Percentiles rank a stretch among this genome's conserved stretches.
Conservation (phyloP, 176 grass and related monocot genomes). For the Melocanna baccifera region DNA sequence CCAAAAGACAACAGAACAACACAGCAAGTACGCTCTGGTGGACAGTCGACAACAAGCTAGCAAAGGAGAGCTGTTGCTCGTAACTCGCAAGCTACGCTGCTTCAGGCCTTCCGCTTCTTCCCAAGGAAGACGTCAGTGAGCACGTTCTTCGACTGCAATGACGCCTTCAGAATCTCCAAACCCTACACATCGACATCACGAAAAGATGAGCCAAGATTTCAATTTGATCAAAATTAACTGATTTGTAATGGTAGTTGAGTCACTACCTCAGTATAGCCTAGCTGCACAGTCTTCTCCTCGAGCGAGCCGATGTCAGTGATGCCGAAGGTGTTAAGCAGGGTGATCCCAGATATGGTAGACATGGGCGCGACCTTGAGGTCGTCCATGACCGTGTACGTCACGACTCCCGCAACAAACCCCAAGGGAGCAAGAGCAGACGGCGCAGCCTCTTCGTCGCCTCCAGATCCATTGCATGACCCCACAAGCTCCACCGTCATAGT, state of each 20-base stretch:
- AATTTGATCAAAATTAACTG: not conserved
- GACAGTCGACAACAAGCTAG: too few species aligned
- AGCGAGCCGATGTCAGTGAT: slow-evolving; percentile 22
- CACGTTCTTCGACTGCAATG: slow-evolving; percentile 33
- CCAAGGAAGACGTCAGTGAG: slow-evolving; percentile 27
- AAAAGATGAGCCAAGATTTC: not conserved
- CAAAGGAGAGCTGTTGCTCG: too few species aligned
- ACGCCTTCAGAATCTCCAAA: slow-evolving; percentile 34
- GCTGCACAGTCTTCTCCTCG: slow-evolving; percentile 27
- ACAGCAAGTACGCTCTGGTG: too few species aligned
- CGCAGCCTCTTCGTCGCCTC: too few species aligned
- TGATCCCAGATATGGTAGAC: slow-evolving; percentile 39
- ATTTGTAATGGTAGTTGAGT: not conserved
- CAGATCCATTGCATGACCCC: too few species aligned
- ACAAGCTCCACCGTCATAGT: not conserved
- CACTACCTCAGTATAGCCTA: slow-evolving; percentile 16
- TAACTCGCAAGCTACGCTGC: too few species aligned
- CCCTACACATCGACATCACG: not conserved
- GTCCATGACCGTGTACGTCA: slow-evolving; percentile 45
- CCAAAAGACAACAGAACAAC: too few species aligned
- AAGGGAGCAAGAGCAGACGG: too few species aligned
- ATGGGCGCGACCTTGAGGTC: slow-evolving; percentile 42
- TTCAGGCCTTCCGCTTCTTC: not conserved
- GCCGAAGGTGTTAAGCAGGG: slow-evolving; percentile 21
- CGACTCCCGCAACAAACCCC: not conserved